A percentile compares a stretch with the other conserved stretches of the same genome.
Conservation (phyloP, 2,329 filamentous ascomycete genomes). For the Trichophyton verrucosum region DNA sequence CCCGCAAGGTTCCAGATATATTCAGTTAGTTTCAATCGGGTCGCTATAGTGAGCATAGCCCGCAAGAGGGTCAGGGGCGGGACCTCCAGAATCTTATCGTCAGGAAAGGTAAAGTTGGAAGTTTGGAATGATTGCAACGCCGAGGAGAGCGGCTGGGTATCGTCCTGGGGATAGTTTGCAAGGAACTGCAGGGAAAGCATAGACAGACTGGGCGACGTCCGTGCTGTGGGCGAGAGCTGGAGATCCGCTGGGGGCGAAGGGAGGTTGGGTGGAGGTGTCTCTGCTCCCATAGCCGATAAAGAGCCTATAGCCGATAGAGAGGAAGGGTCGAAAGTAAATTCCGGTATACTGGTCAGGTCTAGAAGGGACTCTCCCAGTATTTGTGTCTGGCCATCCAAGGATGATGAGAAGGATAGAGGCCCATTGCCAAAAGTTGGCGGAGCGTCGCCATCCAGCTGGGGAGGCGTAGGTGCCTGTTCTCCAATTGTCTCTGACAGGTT, state of each 20-base stretch:
- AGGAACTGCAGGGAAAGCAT: slow-evolving; percentile 11
- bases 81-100: slow-evolving; percentile 40
- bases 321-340: background rate
- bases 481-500: background rate
- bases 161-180: slow-evolving; percentile 5
- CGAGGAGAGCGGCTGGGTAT: slow-evolving; percentile 12
- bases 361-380: background rate
- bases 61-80: slow-evolving; percentile 39
- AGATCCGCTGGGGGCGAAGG: slow-evolving; percentile 7
- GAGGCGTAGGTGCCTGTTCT: slow-evolving; percentile 2
- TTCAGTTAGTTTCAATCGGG: slow-evolving; percentile 33
- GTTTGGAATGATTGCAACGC: slow-evolving; percentile 16
- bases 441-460: background rate
- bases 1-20: slow-evolving; percentile 38
- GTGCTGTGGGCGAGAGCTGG: slow-evolving; percentile 5
- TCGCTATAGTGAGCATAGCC: slow-evolving; percentile 38
- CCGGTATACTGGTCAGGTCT: background rate
- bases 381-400: background rate
- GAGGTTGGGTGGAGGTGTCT: background rate
- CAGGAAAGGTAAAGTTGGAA: slow-evolving; percentile 27
- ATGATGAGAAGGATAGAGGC: background rate
- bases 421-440: background rate
- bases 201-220: slow-evolving; percentile 4
- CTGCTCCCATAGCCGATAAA: background rate
- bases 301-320: background rate